Base-by-base conservation (phyloP, 176 grass and related monocot species). In the Paspalum vaginatum region DNA sequence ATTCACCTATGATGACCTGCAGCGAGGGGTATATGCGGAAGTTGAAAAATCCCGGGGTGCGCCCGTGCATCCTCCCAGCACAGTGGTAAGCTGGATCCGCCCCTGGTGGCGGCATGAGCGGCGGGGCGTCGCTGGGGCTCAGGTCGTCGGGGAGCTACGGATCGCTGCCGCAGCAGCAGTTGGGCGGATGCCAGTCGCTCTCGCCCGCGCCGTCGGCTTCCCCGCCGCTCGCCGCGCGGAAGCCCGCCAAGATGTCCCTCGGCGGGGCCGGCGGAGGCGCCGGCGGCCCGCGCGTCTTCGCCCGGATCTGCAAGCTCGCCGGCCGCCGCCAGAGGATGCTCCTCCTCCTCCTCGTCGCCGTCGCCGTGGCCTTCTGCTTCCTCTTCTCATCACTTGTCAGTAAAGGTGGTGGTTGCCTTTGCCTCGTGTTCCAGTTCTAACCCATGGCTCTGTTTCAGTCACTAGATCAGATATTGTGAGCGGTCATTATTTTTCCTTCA, bases 141-240 rank as follows among this genome's bases (percentile, higher is more conserved):
- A 91, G 95, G 86, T 79, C 91, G 25, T 93, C 92, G 22, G 89
- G 82, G 82, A 98, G 92, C 89, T 90, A 94, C 87, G 95, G 92
- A 79, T 98, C 95, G 76, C 70, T 94, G 91, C 95, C 78, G 81
- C 89, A 92, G 81, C 89, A 90, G 77, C 52, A 83, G 24, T 8
- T 50, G 32, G 65, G 65, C 68, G 83, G 63, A 76, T 84, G 84
- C 50, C 83, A 85, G 65, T 72, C 58, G 37, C 72, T 38, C 11
- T 12, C 46, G 45, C 54, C 62, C 15, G 8, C 63, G 63, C 79
- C 68, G 20, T 75, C 78, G 51, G 71, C 71, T 48, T 75, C 84
- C 15, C 91, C 88, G 70, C 79, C 92, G 38, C 68, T 85, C 20
- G 69, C 50, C 27, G 17, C 70, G 21, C 89, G 86, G 20, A 94